phyloP scores from a whole-genome alignment of 352 stramenopile species.

The Globisporangium alternatum region DNA sequence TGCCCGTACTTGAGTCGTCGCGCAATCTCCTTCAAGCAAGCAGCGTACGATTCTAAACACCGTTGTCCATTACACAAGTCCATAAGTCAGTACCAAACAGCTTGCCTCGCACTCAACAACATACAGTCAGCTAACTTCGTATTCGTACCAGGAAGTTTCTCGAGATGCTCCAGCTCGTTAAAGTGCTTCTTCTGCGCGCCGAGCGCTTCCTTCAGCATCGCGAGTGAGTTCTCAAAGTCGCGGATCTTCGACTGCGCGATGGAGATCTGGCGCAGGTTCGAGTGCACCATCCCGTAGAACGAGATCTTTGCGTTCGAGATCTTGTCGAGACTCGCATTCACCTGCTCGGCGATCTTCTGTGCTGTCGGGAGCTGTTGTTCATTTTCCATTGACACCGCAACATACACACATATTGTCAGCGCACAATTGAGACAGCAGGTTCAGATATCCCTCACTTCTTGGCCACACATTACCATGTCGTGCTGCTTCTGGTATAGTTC shows the following conservation, averaged over 20 bases:
- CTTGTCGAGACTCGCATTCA: slow-evolving; percentile 49
- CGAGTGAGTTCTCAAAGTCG: slow-evolving; percentile 87
- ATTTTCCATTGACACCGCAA: not conserved
- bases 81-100: not conserved
- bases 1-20: slow-evolving; percentile 68
- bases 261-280: slow-evolving; percentile 68
- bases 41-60: slow-evolving; percentile 62
- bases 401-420: not conserved
- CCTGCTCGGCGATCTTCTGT: slow-evolving; percentile 60
- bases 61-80: not conserved
- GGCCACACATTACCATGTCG: slow-evolving; percentile 47
- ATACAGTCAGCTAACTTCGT: not conserved
- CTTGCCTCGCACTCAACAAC: not conserved
- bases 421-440: not conserved
- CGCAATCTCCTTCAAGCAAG: slow-evolving; percentile 76
- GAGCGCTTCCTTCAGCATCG: slow-evolving; percentile 76
- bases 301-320: slow-evolving; percentile 53
- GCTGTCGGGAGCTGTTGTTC: slow-evolving; percentile 50
- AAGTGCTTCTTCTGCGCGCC: slow-evolving; percentile 82
- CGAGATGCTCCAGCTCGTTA: slow-evolving; percentile 79
- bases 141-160: slow-evolving; percentile 64
- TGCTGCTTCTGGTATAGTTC: slow-evolving; percentile 74
- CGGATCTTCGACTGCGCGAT: slow-evolving; percentile 82
- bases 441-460: slow-evolving; percentile 2
- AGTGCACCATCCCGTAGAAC: slow-evolving; percentile 58